Base-by-base conservation (phyloP, 352 stramenopile genomes). In the Aphanomyces astaci region DNA sequence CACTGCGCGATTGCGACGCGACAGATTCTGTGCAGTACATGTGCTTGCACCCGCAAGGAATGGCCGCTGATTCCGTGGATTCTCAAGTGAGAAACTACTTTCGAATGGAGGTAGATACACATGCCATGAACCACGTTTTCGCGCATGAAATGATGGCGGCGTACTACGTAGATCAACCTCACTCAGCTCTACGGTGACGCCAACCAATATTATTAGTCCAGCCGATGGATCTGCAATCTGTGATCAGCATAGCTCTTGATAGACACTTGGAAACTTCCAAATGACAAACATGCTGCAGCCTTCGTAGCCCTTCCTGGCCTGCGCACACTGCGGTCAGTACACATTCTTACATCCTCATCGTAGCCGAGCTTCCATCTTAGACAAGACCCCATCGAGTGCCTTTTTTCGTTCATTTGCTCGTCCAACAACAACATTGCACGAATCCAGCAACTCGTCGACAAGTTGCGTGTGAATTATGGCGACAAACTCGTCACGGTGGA, bases 391-490 rank as follows among this genome's bases (percentile, higher is more conserved):
- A 80, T 96, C 28, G 96, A 99, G 77, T 98, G 95, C 76, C 79
- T 99, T 28, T 92, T 98, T 67, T 96, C 89, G 33, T 99, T 99
- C 79, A 98, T 99, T 51, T 99, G 95, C 76, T 98, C 89, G 22
- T 98, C 87, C 63, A 99, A 99, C 80, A 99, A 99, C 80, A 98
- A 99, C 76, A 99, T 99, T 75, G 73, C 86, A 45, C 78, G 97
- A 31, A 99, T 99, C 72, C 88, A 88, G 39, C 82, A 91, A 32
- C 98, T 99, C 86, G 74, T 99, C 19, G 76, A 89, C 52, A 86
- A 87, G 30, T 87, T 99, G 64, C 79, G 94, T 54, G 64, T 74
- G 39, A 81, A 76, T 24, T 99, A 96, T 79, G 96, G 96, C 11
- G 36, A 49, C 17, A 28, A 51, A 28, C 25, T 49, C 9, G 28